These are phyloP conservation scores for Trichoderma gamsii DNA, from an alignment of 495 filamentous ascomycete species.

Conservation along the genomic window DNA sequence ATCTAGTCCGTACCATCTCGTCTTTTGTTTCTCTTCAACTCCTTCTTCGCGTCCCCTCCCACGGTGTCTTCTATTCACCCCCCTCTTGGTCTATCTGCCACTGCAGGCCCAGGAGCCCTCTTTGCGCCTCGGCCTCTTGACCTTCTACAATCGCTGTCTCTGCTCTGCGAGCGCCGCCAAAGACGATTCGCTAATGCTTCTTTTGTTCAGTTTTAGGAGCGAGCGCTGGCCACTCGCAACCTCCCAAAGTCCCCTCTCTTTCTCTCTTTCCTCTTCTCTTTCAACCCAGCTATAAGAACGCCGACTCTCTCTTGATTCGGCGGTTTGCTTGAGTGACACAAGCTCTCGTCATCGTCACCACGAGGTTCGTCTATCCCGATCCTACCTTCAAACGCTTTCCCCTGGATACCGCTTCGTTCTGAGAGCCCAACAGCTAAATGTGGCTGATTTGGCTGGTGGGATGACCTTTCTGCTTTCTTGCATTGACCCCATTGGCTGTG, in stretches of 20 bases:
- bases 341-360: neutral
- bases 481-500: neutral
- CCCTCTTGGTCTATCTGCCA: neutral
- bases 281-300: too few relatives aligned
- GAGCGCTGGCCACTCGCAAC: conserved; percentile 9
- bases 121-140: conserved; percentile 5
- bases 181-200: conserved; percentile 9
- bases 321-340: conserved; percentile 6
- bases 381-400: neutral
- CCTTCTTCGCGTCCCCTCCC: neutral
- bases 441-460: neutral
- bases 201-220: conserved; percentile 2
- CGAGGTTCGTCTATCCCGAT: conserved; percentile 3
- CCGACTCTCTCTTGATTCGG: neutral
- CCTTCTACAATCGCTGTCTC: conserved; percentile 2
- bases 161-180: neutral
- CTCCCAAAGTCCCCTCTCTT: neutral
- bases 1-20: neutral
- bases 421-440: neutral
- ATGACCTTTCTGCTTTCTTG: neutral
- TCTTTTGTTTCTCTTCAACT: neutral
- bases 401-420: neutral
- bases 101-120: neutral
- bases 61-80: neutral
- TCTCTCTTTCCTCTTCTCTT: neutral